A percentile compares a stretch with the other conserved stretches of the same genome.
phyloP scores from a whole-genome alignment of 2,329 filamentous ascomycete species.

The Neospermospora avenae region DNA sequence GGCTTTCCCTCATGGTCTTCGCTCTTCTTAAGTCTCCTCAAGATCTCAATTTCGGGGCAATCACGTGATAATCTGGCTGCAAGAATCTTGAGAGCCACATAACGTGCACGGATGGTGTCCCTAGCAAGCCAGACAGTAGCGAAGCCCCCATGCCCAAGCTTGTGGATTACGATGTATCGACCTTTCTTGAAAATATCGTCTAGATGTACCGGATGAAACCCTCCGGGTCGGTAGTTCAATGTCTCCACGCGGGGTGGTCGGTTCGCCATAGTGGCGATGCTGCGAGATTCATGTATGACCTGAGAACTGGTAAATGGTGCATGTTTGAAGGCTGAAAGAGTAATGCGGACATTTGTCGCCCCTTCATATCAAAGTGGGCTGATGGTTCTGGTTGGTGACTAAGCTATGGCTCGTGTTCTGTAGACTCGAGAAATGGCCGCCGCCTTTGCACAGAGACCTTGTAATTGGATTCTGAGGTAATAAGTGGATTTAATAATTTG shows the following conservation, averaged over 20 bases:
- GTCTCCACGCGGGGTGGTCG: conserved; percentile 7
- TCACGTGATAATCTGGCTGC: conserved; percentile 15
- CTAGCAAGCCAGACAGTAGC: conserved; percentile 46
- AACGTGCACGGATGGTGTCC: conserved; percentile 23
- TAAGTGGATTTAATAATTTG: not conserved
- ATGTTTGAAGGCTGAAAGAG: not conserved
- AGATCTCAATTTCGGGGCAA: conserved; percentile 21
- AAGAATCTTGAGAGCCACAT: conserved; percentile 25
- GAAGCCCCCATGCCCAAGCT: conserved; percentile 44
- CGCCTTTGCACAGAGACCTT: not conserved
- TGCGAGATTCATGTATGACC: not conserved
- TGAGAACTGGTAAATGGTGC: not conserved
- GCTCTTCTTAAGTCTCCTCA: conserved; percentile 14
- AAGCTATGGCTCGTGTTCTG: not conserved
- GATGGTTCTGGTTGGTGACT: conserved; percentile 6
- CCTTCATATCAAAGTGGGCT: not conserved
- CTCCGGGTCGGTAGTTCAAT: conserved; percentile 32
- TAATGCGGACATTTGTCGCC: not conserved
- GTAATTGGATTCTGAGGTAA: not conserved
- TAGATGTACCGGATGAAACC: conserved; percentile 44
- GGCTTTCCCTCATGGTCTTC: conserved; percentile 12
- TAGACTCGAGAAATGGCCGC: not conserved
- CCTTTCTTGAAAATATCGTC: conserved; percentile 42
- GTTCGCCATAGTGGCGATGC: not conserved
- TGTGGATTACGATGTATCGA: conserved; percentile 43